Evolutionary conservation across 768 basidiomycete genomes (phyloP).

Genomic region (Chlorophyllum brunneum): DNA sequence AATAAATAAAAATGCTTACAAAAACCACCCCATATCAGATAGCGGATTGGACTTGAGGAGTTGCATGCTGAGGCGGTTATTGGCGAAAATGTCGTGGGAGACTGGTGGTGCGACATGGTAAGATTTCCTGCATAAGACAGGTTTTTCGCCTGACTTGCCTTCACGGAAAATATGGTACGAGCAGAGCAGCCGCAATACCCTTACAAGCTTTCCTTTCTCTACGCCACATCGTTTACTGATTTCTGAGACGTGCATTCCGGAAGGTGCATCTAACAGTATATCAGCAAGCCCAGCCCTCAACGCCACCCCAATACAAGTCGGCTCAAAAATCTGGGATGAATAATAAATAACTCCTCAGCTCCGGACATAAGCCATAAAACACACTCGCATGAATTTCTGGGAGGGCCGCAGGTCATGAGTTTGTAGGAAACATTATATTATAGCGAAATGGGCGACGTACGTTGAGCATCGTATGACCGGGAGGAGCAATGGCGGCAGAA

Average conservation of each 20-base stretch:
- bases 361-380: neutral
- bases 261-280: conserved; percentile 22
- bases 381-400: conserved; percentile 14
- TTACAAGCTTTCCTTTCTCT: conserved; percentile 26
- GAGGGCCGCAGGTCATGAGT: neutral
- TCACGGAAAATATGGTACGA: conserved; percentile 32
- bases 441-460: conserved; percentile 13
- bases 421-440: neutral
- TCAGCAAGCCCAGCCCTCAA: conserved; percentile 24
- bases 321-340: conserved; percentile 17
- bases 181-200: conserved; percentile 28
- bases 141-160: conserved; percentile 18
- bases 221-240: conserved; percentile 20
- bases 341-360: neutral
- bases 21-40: conserved; percentile 20
- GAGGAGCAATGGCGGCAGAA: conserved; percentile 19
- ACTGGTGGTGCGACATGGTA: conserved; percentile 28
- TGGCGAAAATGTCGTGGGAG: conserved; percentile 32
- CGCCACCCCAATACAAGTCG: conserved; percentile 20
- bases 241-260: conserved; percentile 26
- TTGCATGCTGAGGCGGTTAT: conserved; percentile 36
- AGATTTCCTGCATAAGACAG: neutral
- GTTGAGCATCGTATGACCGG: conserved; percentile 22
- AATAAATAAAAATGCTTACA: conserved; percentile 15
- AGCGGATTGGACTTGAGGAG: conserved; percentile 25